Evolutionary conservation across 345 rosid species (phyloP).

Genomic region (Linum usitatissimum): DNA sequence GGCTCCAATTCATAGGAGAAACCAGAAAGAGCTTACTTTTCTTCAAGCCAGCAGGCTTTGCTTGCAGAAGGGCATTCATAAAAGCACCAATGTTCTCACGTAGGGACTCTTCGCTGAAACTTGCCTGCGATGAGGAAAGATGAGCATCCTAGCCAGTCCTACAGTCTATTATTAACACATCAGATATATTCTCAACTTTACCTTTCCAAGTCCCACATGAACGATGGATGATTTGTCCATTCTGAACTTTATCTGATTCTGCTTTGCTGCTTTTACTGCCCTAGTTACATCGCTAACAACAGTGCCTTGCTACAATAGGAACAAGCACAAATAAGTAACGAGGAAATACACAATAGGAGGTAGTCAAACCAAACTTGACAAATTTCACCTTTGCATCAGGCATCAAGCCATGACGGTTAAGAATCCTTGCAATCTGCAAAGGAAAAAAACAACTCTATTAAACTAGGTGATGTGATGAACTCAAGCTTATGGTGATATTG

Average conservation of each 20-base stretch:
- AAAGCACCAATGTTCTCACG: slow-evolving; percentile 88
- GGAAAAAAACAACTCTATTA: neutral
- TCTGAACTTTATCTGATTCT: slow-evolving; percentile 63
- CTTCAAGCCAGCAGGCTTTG: slow-evolving; percentile 93
- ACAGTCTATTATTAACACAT: neutral
- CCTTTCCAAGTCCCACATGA: slow-evolving; percentile 94
- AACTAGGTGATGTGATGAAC: neutral
- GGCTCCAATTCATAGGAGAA: neutral
- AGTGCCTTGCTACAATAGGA: slow-evolving; percentile 65
- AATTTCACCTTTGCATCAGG: slow-evolving; percentile 72
- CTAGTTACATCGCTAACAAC: slow-evolving; percentile 58
- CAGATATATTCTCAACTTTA: slow-evolving; percentile 11
- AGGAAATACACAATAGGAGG: slow-evolving; percentile 3
- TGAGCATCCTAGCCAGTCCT: neutral
- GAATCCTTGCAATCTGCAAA: slow-evolving; percentile 72
- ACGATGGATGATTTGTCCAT: slow-evolving; percentile 91
- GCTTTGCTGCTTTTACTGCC: slow-evolving; percentile 72
- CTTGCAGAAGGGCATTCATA: slow-evolving; percentile 74
- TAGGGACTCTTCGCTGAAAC: slow-evolving; percentile 57
- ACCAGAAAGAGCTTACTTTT: slow-evolving; percentile 47
- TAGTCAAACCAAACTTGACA: slow-evolving; percentile 2
- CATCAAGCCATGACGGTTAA: slow-evolving; percentile 79
- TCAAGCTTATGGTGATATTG: neutral
- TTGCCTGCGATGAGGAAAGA: slow-evolving; percentile 31
- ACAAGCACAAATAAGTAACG: slow-evolving; percentile 10